Conservation (phyloP, 106 monocot species). For the Posidonia australis region DNA sequence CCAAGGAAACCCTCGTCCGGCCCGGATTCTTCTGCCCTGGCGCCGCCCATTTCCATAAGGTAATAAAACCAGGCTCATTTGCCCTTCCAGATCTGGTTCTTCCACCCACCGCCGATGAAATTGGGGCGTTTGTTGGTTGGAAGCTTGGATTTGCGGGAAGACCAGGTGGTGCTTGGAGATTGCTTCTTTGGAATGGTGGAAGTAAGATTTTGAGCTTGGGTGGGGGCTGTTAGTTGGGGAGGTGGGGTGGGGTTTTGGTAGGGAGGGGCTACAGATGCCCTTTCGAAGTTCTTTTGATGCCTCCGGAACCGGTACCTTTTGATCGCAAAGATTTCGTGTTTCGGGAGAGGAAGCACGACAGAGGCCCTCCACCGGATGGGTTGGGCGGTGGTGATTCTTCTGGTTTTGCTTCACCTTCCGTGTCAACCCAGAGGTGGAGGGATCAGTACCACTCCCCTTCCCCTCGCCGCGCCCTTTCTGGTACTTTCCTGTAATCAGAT, state of each 20-base stretch:
- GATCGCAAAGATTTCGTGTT: slow-evolving; percentile 58
- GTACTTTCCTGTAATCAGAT: slow-evolving; percentile 12
- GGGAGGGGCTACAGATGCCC: slow-evolving; percentile 39
- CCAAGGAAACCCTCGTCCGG: no score
- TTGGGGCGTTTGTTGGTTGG: not conserved
- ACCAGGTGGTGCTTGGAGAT: not conserved
- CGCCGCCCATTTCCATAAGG: not conserved
- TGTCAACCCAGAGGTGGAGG: slow-evolving; percentile 42
- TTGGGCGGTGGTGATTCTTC: not conserved
- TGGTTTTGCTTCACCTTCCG: slow-evolving; percentile 4
- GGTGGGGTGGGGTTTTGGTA: not conserved
- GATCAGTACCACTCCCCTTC: slow-evolving; percentile 50
- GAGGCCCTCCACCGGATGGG: slow-evolving; percentile 1
- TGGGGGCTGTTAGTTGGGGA: not conserved
- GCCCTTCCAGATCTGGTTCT: not conserved
- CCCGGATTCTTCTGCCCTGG: not conserved
- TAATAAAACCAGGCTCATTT: not conserved
- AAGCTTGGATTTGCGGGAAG: not conserved
- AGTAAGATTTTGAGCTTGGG: not conserved
- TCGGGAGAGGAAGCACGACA: slow-evolving; percentile 61
- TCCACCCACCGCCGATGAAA: not conserved
- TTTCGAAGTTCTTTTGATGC: slow-evolving; percentile 46
- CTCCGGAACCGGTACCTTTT: slow-evolving; percentile 69
- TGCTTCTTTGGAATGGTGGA: not conserved
- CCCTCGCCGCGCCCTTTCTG: slow-evolving; percentile 44